These are phyloP conservation scores for Triticum dicoccoides DNA, from an alignment of 176 grass and related monocot genomes.

Conservation along the genomic window DNA sequence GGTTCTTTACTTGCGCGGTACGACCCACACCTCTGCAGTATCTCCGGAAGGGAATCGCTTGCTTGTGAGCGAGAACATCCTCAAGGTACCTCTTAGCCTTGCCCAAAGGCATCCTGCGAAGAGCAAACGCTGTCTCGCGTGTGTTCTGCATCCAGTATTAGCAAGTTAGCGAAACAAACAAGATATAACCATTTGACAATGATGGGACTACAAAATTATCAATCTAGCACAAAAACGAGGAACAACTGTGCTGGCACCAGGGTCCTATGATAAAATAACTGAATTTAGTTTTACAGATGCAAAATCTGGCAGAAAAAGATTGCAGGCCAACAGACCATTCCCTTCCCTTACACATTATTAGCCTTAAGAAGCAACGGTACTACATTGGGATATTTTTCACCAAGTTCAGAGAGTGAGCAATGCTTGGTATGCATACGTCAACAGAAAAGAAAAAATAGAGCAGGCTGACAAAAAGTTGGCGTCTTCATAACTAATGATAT, in stretches of 20 bases:
- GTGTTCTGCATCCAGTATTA: conserved; percentile 49
- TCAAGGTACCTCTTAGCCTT: conserved; percentile 95
- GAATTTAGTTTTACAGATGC: too few relatives aligned
- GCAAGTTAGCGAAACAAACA: neutral
- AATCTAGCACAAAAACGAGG: neutral
- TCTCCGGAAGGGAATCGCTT: conserved; percentile 85
- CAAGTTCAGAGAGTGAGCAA: neutral
- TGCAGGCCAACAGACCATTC: too few relatives aligned
- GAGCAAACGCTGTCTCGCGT: conserved; percentile 71
- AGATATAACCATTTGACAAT: neutral
- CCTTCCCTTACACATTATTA: neutral
- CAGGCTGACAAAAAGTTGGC: neutral
- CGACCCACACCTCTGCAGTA: conserved; percentile 78
- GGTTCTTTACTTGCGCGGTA: conserved; percentile 75
- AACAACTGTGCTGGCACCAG: neutral
- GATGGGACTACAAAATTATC: neutral
- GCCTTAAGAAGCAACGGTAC: neutral
- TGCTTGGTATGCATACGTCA: neutral
- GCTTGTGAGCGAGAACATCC: conserved; percentile 91
- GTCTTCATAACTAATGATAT: neutral
- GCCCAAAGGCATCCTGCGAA: conserved; percentile 51
- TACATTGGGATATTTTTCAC: neutral
- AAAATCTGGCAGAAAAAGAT: too few relatives aligned
- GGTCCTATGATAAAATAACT: neutral
- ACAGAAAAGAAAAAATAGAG: neutral